phyloP scores from a whole-genome alignment of 305 asterid genomes.

The Plantago rigida region DNA sequence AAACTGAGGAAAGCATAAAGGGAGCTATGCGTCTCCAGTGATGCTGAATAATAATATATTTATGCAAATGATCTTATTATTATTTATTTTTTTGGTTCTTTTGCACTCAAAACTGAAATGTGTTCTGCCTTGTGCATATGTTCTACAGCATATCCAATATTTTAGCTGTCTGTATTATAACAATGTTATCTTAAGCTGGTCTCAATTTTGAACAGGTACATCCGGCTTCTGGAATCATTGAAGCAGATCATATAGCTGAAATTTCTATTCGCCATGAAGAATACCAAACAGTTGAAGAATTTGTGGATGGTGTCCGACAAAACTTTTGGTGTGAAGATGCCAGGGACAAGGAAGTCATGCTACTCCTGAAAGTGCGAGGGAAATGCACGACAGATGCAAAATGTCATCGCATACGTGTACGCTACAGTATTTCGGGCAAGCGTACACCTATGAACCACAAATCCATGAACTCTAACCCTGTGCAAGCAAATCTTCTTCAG shows the following conservation, averaged over 20 bases:
- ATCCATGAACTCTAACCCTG: slow-evolving; percentile 25
- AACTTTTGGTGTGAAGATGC: slow-evolving; percentile 86
- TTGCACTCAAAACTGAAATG: no score
- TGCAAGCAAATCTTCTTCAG: slow-evolving; percentile 49
- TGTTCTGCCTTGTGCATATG: no score
- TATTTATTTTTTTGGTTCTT: no score
- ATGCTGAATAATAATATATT: no score
- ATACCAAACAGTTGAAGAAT: slow-evolving; percentile 68
- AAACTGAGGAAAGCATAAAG: no score
- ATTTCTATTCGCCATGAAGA: slow-evolving; percentile 63
- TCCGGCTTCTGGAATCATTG: slow-evolving; percentile 64
- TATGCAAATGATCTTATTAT: no score
- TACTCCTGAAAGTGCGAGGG: slow-evolving; percentile 47
- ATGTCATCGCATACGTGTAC: slow-evolving; percentile 66
- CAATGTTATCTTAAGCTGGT: slow-evolving; percentile 11
- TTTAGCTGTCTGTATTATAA: no score
- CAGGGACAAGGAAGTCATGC: slow-evolving; percentile 75
- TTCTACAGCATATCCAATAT: no score
- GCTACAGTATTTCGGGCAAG: slow-evolving; percentile 62
- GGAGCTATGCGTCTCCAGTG: no score
- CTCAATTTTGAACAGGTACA: slow-evolving; percentile 45
- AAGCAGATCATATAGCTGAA: slow-evolving; percentile 57
- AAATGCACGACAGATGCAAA: slow-evolving; percentile 48
- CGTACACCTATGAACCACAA: slow-evolving; percentile 38
- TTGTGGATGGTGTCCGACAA: slow-evolving; percentile 67